Base-by-base conservation (phyloP, 805 yeast genomes). In the Myxozyma vanderwaltii region DNA sequence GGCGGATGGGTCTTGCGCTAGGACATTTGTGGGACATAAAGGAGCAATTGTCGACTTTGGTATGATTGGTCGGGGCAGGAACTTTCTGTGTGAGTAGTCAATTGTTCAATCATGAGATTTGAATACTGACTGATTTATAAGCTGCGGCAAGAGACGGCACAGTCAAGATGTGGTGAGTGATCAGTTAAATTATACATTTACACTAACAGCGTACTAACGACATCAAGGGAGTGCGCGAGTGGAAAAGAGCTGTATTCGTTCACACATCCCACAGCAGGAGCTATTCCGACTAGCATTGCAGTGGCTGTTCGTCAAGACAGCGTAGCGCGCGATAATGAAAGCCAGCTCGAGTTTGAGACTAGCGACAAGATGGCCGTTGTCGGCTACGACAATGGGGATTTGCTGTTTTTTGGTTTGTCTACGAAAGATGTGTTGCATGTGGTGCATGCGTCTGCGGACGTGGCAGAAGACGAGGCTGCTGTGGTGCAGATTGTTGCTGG, bases 1-100 rank as follows among this genome's bases (percentile, higher is more conserved):
- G 1, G 61, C 61, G 0, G 78, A 76, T 55, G 84, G 84, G 0
- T 59, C 77, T 0, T 77, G 77, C 51, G 81, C 83, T 0, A 72
- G 91, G 53, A 74, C 79, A 0, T 77, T 86, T 63, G 58, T 59
- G 2, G 82, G 81, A 4, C 91, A 85, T 61, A 78, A 68, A 26
- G 71, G 71, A 2, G 72, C 77, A 13, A 74, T 86, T 12, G 80
- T 82, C 1, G 86, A 77, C 62, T 60, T 82, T 1, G 77, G 71
- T 2, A 66, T 86, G 61, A 73, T 88, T 19, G 91, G 84, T 0
- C 73, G 81, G 17, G 95, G 96, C 0, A 74, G 92, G 41, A 87
- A 88, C 68, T 75, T 89, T 59, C 62, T 86, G 19, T 79, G 86
- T 5, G 74, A 84, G 10, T 78, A 63, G 3, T 88, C 69, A 51